Percentiles rank a stretch among this genome's conserved stretches.
These are phyloP conservation scores for Alternaria brassicicola DNA, from an alignment of 2,329 filamentous ascomycete species.

Conservation along the genomic window DNA sequence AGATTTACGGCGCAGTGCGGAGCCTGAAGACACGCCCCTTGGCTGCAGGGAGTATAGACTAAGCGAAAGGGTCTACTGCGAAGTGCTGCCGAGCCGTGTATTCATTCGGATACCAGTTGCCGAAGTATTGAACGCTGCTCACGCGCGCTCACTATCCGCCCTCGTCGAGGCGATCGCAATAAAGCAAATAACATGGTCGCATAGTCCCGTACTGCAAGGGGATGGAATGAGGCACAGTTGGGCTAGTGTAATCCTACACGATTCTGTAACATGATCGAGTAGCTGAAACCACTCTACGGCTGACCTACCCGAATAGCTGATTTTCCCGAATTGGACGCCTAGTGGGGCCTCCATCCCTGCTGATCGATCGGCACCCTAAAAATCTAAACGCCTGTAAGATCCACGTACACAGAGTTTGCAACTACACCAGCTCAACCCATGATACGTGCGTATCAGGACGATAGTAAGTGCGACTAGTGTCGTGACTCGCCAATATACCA, in stretches of 20 bases:
- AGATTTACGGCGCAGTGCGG: conserved; percentile 18
- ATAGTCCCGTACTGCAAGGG: neutral
- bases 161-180: conserved; percentile 3
- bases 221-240: conserved; percentile 5
- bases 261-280: conserved; percentile 21
- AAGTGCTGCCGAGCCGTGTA: conserved; percentile 17
- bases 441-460: conserved; percentile 5
- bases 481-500: conserved; percentile 35
- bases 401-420: conserved; percentile 14
- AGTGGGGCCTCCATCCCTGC: conserved; percentile 8
- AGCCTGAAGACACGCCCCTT: conserved; percentile 15
- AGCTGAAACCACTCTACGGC: conserved; percentile 23
- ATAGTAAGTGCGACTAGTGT: neutral
- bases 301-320: conserved; percentile 19
- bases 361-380: conserved; percentile 12
- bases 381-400: conserved; percentile 14
- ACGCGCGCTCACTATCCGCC: conserved; percentile 3
- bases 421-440: conserved; percentile 2
- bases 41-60: conserved; percentile 14
- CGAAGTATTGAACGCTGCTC: conserved; percentile 12
- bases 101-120: conserved; percentile 13
- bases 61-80: conserved; percentile 11
- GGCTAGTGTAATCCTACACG: conserved; percentile 23
- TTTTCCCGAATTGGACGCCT: conserved; percentile 10
- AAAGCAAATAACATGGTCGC: neutral